phyloP scores from a whole-genome alignment of 176 grass and related monocot genomes.

The Eleusine indica region DNA sequence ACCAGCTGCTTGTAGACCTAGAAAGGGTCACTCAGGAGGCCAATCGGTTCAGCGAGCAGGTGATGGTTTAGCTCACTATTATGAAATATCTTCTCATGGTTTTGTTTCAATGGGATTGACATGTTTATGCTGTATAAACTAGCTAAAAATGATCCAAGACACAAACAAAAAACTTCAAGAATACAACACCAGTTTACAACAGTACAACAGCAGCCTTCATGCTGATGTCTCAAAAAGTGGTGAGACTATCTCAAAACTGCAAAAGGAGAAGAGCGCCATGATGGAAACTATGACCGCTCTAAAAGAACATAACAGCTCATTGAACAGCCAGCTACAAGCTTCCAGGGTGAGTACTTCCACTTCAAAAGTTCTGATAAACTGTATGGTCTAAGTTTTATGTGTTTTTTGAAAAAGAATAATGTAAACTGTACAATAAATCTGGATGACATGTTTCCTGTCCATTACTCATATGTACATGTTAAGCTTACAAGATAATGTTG shows the following conservation, averaged over 20 bases:
- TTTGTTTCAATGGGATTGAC: not conserved
- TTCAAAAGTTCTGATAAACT: not conserved
- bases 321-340: conserved; percentile 78
- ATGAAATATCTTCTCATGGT: not conserved
- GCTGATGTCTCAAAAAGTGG: conserved; percentile 72
- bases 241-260: conserved; percentile 67
- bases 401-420: not conserved
- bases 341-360: conserved; percentile 52
- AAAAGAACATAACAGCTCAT: conserved; percentile 62
- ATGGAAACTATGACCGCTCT: conserved; percentile 65
- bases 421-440: not conserved
- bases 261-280: conserved; percentile 87
- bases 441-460: not conserved
- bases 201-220: conserved; percentile 94
- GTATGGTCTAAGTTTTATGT: not conserved
- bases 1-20: conserved; percentile 54
- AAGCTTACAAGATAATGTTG: not conserved
- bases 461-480: not conserved
- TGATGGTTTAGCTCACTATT: conserved; percentile 25
- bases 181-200: conserved; percentile 86
- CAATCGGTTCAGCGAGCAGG: conserved; percentile 76
- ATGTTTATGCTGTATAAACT: conserved; percentile 26
- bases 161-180: conserved; percentile 76
- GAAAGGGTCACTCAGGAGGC: conserved; percentile 69
- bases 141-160: conserved; percentile 92